Conservation (phyloP, 352 stramenopile species). For the Pythium pyrilobum region DNA sequence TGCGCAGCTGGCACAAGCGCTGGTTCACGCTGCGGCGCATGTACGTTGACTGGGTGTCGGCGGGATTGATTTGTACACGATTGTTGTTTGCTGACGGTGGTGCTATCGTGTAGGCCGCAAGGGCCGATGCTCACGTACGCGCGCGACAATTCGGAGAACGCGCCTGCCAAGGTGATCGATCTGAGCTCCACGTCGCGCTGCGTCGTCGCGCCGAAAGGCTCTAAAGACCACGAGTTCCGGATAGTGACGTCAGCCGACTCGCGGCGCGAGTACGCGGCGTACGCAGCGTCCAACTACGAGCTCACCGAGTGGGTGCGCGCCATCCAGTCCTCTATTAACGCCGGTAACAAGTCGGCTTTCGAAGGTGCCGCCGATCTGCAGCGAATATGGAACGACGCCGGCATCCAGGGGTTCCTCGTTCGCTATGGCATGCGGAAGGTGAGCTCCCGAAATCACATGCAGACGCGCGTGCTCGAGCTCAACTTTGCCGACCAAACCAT, state of each 20-base stretch:
- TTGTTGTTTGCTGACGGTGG: not conserved
- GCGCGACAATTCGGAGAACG: slow-evolving; percentile 49
- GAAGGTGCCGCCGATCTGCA: slow-evolving; percentile 62
- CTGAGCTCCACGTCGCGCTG: slow-evolving; percentile 75
- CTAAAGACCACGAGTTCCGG: slow-evolving; percentile 71
- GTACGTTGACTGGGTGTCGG: no score
- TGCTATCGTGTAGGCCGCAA: slow-evolving; percentile 31
- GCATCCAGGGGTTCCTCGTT: slow-evolving; percentile 77
- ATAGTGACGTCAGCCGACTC: slow-evolving; percentile 73
- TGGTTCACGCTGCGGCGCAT: slow-evolving; percentile 79
- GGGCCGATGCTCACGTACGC: slow-evolving; percentile 75
- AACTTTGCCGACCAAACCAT: slow-evolving; percentile 86
- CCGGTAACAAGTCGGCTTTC: slow-evolving; percentile 69
- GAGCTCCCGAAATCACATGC: slow-evolving; percentile 69
- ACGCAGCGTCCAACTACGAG: slow-evolving; percentile 66
- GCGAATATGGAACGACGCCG: slow-evolving; percentile 70
- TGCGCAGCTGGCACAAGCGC: slow-evolving; percentile 73
- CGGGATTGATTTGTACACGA: not conserved
- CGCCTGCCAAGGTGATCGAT: slow-evolving; percentile 61
- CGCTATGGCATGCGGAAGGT: slow-evolving; percentile 82
- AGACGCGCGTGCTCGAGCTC: slow-evolving; percentile 79
- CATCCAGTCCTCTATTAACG: slow-evolving; percentile 80
- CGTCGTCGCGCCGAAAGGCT: slow-evolving; percentile 44
- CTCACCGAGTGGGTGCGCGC: slow-evolving; percentile 79
- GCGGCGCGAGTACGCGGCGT: slow-evolving; percentile 58